A percentile compares a stretch with the other conserved stretches of the same genome.
Evolutionary conservation across 2,329 filamentous ascomycete genomes (phyloP).

Genomic region (Exophiala bonariae): DNA sequence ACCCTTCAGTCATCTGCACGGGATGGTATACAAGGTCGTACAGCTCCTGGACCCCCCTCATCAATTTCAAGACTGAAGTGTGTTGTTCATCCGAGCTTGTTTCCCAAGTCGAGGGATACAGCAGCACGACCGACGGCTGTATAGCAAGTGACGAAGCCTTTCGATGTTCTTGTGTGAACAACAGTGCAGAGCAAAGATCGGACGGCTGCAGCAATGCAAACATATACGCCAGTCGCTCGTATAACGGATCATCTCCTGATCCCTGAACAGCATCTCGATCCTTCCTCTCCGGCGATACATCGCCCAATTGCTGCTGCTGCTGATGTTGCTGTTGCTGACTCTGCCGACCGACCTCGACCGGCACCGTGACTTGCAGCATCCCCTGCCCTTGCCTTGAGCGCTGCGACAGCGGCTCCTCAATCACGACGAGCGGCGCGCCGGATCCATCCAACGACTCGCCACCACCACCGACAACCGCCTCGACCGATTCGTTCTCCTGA

Average conservation of each 20-base stretch:
- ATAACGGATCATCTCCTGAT: background rate
- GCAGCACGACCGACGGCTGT: constrained; percentile 44
- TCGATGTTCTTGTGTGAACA: constrained; percentile 40
- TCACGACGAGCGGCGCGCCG: background rate
- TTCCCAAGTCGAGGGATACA: constrained; percentile 50
- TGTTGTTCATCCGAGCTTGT: constrained; percentile 8
- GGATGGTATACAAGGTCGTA: constrained; percentile 38
- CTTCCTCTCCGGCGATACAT: no score
- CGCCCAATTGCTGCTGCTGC: no score
- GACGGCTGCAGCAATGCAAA: constrained; percentile 45
- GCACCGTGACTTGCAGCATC: no score
- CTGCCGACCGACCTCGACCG: no score
- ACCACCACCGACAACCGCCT: constrained; percentile 5
- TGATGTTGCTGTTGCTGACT: no score
- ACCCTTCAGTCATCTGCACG: constrained; percentile 17
- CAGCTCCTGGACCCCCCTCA: constrained; percentile 39
- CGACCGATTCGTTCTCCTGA: constrained; percentile 15
- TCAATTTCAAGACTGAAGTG: constrained; percentile 36
- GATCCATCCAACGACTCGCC: constrained; percentile 9
- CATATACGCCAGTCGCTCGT: constrained; percentile 34
- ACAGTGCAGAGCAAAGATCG: constrained; percentile 46
- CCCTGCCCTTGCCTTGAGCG: no score
- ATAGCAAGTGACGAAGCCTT: constrained; percentile 30
- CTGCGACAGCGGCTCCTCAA: background rate
- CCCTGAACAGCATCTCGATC: no score